A percentile compares a stretch with the other conserved stretches of the same genome.
Evolutionary conservation across 805 yeast genomes (phyloP).

Genomic region (Yarrowia sp.): DNA sequence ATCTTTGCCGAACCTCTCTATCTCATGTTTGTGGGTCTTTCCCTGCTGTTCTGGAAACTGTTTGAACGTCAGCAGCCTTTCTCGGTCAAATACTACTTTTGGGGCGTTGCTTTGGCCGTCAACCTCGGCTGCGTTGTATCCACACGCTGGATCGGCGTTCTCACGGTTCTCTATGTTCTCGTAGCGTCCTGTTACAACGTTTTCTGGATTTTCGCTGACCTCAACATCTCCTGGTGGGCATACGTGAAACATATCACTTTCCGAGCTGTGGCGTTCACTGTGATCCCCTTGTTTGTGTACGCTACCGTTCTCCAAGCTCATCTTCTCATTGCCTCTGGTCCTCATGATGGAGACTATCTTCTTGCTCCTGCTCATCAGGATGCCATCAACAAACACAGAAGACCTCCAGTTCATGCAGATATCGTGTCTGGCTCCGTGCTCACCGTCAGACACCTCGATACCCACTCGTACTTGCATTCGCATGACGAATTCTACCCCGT

Average conservation of each 20-base stretch:
- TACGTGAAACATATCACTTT: constrained; percentile 50
- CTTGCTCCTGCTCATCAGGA: constrained; percentile 65
- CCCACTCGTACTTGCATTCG: constrained; percentile 74
- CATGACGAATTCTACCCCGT: constrained; percentile 60
- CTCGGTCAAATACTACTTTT: constrained; percentile 55
- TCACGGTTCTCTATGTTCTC: constrained; percentile 61
- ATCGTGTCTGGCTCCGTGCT: constrained; percentile 70
- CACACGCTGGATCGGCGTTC: constrained; percentile 62
- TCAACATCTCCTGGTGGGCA: constrained; percentile 51
- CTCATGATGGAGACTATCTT: constrained; percentile 58
- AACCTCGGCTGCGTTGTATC: constrained; percentile 57
- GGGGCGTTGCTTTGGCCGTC: constrained; percentile 51
- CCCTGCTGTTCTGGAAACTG: constrained; percentile 55
- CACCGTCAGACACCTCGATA: constrained; percentile 64
- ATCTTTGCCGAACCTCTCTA: constrained; percentile 49
- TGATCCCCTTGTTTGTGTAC: constrained; percentile 61
- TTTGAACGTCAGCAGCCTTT: constrained; percentile 52
- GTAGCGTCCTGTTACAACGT: constrained; percentile 53
- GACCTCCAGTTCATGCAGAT: constrained; percentile 55
- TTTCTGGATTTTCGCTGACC: constrained; percentile 68
- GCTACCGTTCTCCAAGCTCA: constrained; percentile 58
- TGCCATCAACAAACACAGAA: constrained; percentile 51
- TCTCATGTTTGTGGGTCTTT: constrained; percentile 47
- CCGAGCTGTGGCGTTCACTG: constrained; percentile 51
- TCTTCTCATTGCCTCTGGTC: constrained; percentile 48